Base-by-base conservation (phyloP, 164 flowering plant species). In the Dillenia suffruticosa region DNA sequence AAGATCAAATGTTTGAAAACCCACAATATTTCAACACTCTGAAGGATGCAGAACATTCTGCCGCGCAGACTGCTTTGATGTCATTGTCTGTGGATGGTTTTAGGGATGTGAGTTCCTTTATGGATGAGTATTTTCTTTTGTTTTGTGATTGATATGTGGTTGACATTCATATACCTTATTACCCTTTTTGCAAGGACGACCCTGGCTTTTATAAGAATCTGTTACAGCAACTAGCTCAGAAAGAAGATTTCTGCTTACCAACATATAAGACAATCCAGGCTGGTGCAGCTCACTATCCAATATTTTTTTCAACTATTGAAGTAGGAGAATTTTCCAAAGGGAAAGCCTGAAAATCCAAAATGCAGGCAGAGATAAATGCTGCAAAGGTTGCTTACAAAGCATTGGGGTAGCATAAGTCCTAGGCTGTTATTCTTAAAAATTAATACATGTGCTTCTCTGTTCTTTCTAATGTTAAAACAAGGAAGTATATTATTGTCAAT, bases 351-450 rank as follows among this genome's bases (percentile, higher is more conserved):
- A 83, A 66, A 60, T 68, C 79, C 63, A 83, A 79, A 76, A 83
- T 80, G 72, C 77, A 74, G 61, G 88, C 93, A 17, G 90, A 84
- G 80, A 51, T 68, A 47, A 67, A 68, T 60, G 93, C 90, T 48
- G 90, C 93, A 47, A 75, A 64, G 65, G 71, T 65, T 69, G 93
- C 93, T 46, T 84, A 68, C 59, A 52, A 59, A 50, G 49, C 14
- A 57, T 72, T 82, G 5, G 54, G 64, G 57, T 70, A 76, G 63
- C 62, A 89, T 84, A 71, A 77, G 83, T 61, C 40, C 32, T 24
- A 55, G n/a, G 9, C 46, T 47, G 11, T 46, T 59, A 8, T 69
- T 53, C 54, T 32, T 26, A 26, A 26, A 26, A 26, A 26, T 2
- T 26, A 1, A 2, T 26, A 26, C 40, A 26, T 2, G 40, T 26